A percentile compares a stretch with the other conserved stretches of the same genome.
phyloP scores from a whole-genome alignment of 2,329 filamentous ascomycete genomes.

The Apiospora sp. region DNA sequence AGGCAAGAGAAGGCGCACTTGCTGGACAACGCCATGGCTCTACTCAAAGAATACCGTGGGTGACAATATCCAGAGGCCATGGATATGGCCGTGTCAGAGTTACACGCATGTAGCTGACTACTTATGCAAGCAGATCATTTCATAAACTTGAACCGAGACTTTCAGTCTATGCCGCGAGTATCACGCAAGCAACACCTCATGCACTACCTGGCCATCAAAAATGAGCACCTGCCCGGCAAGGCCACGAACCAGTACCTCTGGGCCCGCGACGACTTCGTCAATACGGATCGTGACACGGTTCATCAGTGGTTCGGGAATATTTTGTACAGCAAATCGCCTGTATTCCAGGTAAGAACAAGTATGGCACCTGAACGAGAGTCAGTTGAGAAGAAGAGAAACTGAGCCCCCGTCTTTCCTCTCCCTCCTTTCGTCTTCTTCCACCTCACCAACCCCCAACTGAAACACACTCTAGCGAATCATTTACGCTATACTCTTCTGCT shows the following conservation, averaged over 20 bases:
- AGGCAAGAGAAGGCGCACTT: not conserved
- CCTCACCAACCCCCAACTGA: too few relatives aligned
- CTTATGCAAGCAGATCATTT: not conserved
- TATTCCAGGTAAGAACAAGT: too few relatives aligned
- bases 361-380: too few relatives aligned
- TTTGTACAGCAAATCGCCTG: too few relatives aligned
- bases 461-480: not conserved
- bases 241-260: constrained; percentile 11
- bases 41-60: constrained; percentile 6
- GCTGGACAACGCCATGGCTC: not conserved
- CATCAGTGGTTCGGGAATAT: not conserved
- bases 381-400: too few relatives aligned
- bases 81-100: too few relatives aligned
- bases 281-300: not conserved
- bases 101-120: too few relatives aligned
- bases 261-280: constrained; percentile 17
- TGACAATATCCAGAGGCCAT: too few relatives aligned
- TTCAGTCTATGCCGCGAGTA: not conserved
- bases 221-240: not conserved
- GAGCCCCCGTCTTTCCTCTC: too few relatives aligned
- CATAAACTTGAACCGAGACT: not conserved
- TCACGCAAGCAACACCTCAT: constrained; percentile 10
- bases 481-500: not conserved
- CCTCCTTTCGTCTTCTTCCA: too few relatives aligned
- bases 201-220: not conserved